phyloP scores from a whole-genome alignment of 2,329 filamentous ascomycete species.

The Colletotrichum musicola region DNA sequence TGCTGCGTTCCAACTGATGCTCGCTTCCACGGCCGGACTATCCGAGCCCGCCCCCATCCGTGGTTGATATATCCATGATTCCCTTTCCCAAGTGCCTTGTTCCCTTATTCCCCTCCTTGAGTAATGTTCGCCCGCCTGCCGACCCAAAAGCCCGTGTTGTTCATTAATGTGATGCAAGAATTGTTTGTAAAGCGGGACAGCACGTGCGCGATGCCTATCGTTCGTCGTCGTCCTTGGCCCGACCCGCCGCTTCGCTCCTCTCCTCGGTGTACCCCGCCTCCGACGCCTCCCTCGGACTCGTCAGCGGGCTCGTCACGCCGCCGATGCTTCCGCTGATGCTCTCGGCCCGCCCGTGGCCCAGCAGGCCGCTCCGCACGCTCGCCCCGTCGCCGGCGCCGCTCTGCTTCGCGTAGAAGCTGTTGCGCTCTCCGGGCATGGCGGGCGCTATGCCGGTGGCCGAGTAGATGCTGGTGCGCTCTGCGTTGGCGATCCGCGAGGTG shows the following conservation, averaged over 20 bases:
- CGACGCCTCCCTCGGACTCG: constrained; percentile 64
- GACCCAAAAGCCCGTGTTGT: neutral
- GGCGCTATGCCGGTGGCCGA: constrained; percentile 78
- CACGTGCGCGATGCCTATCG: neutral
- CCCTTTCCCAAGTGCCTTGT: neutral
- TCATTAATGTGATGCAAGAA: constrained; percentile 29
- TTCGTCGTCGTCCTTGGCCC: constrained; percentile 47
- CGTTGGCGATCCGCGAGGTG: constrained; percentile 47
- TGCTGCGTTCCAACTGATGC: constrained; percentile 28
- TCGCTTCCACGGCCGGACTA: neutral
- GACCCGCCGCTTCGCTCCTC: constrained; percentile 46
- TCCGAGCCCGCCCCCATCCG: neutral
- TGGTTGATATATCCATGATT: constrained; percentile 33
- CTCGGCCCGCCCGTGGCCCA: constrained; percentile 84
- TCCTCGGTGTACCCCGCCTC: constrained; percentile 45
- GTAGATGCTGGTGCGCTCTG: constrained; percentile 85
- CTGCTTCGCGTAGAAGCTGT: constrained; percentile 80
- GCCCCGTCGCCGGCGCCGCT: constrained; percentile 73
- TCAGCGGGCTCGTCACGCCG: constrained; percentile 71
- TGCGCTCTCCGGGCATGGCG: constrained; percentile 79
- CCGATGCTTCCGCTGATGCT: constrained; percentile 84
- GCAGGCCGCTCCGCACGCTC: constrained; percentile 81
- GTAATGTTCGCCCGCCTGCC: constrained; percentile 22
- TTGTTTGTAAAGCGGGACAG: constrained; percentile 13
- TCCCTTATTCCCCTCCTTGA: constrained; percentile 6